phyloP scores from a whole-genome alignment of 1,284 basidiomycete genomes.

The Neolentinus lepideus region DNA sequence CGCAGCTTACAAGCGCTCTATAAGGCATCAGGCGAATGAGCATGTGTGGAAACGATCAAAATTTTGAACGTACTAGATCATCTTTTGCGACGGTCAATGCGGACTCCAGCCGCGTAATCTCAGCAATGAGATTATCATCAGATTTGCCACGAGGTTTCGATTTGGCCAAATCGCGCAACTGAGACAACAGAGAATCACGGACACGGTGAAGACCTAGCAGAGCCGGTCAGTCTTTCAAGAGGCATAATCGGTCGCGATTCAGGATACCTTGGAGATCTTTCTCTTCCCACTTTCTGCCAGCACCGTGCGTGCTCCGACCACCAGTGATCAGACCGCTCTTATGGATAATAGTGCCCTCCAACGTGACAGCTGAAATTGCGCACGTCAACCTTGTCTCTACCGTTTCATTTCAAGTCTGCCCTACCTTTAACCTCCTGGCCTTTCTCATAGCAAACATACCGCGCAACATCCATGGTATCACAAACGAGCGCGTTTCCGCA shows the following conservation, averaged over 20 bases:
- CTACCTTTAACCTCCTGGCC: conserved; percentile 93
- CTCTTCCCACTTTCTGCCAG: conserved; percentile 86
- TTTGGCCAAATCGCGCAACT: conserved; percentile 78
- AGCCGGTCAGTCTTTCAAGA: background rate
- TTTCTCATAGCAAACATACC: conserved; percentile 89
- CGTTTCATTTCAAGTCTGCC: conserved; percentile 12
- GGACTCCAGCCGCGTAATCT: conserved; percentile 77
- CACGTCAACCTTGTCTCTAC: background rate
- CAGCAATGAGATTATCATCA: conserved; percentile 74
- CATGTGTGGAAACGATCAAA: background rate
- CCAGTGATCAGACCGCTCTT: conserved; percentile 97
- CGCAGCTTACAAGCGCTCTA: conserved; percentile 61
- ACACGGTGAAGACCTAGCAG: conserved; percentile 58
- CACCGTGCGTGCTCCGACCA: conserved; percentile 72
- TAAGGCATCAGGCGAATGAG: conserved; percentile 3
- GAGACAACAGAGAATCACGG: conserved; percentile 71
- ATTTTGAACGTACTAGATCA: conserved; percentile 58
- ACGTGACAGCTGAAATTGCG: conserved; percentile 73
- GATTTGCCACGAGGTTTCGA: conserved; percentile 76
- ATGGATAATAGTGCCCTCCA: conserved; percentile 97
- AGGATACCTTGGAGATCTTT: conserved; percentile 77
- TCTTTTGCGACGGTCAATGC: conserved; percentile 69
- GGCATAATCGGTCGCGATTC: background rate
- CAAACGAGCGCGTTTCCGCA: conserved; percentile 95
- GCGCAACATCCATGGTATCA: conserved; percentile 90